Conservation (phyloP, 1,284 basidiomycete species). For the Golubevia pallescens region DNA sequence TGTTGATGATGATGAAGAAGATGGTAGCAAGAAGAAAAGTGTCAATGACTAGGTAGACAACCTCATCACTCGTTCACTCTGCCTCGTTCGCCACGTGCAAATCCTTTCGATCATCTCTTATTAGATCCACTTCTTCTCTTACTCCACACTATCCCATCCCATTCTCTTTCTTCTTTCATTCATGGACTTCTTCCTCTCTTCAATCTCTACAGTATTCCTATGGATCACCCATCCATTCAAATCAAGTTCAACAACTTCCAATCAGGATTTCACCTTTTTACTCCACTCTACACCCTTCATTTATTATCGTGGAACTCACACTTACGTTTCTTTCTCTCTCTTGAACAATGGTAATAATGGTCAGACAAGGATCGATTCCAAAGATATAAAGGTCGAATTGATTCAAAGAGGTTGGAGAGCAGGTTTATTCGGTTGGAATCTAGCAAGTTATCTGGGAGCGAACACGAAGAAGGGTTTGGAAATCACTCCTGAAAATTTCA, state of each 20-base stretch:
- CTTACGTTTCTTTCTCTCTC: constrained; percentile 31
- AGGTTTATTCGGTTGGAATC: constrained; percentile 38
- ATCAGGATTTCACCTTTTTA: constrained; percentile 22
- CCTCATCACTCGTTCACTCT: no score
- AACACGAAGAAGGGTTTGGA: constrained; percentile 31
- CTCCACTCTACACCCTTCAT: constrained; percentile 35
- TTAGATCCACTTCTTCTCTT: no score
- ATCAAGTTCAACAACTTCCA: constrained; percentile 10
- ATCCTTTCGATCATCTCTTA: no score
- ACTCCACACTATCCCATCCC: no score
- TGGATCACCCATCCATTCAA: no score
- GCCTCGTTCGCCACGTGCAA: no score
- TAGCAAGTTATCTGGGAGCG: constrained; percentile 29
- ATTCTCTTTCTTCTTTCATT: no score
- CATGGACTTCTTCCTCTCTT: no score
- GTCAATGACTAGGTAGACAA: no score
- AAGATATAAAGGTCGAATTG: constrained; percentile 25
- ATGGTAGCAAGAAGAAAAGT: no score
- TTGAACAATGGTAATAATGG: background rate
- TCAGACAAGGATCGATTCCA: constrained; percentile 7
- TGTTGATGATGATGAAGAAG: no score
- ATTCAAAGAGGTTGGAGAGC: constrained; percentile 45
- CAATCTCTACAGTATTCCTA: no score
- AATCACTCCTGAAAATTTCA: constrained; percentile 24
- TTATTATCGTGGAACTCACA: constrained; percentile 40